Base-by-base conservation (phyloP, 495 filamentous ascomycete genomes). In the Neurospora sp. region DNA sequence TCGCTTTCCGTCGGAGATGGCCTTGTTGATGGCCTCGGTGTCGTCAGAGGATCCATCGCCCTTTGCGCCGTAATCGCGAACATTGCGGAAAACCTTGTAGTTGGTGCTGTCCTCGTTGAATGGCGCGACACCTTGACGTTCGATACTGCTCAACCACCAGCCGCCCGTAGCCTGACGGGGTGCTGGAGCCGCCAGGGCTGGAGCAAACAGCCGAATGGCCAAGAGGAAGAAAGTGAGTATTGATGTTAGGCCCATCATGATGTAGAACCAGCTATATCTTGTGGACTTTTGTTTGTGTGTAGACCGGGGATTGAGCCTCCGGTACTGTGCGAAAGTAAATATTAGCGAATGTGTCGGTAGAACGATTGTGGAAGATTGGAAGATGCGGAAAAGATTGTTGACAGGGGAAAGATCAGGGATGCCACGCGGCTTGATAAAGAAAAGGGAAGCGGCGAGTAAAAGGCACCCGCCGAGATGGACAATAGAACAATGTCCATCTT, bases 71-170 rank as follows among this genome's bases (percentile, higher is more conserved):
- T 88, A 96, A 76, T 97, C 94, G 82, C 86, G 90, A 38, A 98
- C 94, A 79, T 98, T 96, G 48, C 94, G 92, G 81, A 89, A 97
- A 27, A 97, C 86, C 79, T 93, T 86, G 80, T 93, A 96, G 72
- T 69, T 71, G 69, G 77, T 38, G 54, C 27, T 35, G 41, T 82
- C 80, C 70, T 80, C 80, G 73, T 87, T 90, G 78, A 91, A 96
- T 10, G 90, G 88, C 38, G 90, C 87, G 0, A 81, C 82, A 40
- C 93, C 94, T 75, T 93, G 89, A 20, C 91, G 91, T 66, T 89
- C 79, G 77, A 97, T 92, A 74, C 83, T 85, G 44, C 87, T 86
- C 70, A 96, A 82, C 95, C 95, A 98, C 83, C 91, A 96, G 27
- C 54, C 54, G 75, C 77, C 77, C 38, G 85, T 82, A 4, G 74